These are phyloP conservation scores for Russula lepida DNA, from an alignment of 768 basidiomycete genomes.

Conservation along the genomic window DNA sequence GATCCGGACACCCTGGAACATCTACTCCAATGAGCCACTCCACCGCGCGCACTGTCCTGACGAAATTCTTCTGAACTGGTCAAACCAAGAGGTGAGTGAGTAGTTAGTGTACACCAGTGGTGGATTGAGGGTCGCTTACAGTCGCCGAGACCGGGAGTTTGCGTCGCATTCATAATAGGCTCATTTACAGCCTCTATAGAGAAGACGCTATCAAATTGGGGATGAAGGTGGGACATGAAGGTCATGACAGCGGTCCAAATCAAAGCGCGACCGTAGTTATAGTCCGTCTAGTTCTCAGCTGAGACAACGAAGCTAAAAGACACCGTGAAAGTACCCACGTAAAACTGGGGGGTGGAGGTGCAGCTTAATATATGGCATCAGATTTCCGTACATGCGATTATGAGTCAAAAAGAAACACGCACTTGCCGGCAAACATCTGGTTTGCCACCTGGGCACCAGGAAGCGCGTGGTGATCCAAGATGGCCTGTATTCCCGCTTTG, in stretches of 20 bases:
- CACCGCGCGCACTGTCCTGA: constrained; percentile 1
- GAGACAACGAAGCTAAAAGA: background rate
- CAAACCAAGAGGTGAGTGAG: background rate
- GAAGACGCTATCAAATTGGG: constrained; percentile 55
- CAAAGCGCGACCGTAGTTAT: constrained; percentile 70
- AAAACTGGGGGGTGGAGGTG: constrained; percentile 61
- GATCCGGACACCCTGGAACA: background rate
- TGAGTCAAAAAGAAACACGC: constrained; percentile 18
- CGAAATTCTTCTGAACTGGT: constrained; percentile 1
- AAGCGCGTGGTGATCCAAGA: constrained; percentile 63
- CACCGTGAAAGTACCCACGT: constrained; percentile 36
- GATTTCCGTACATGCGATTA: background rate
- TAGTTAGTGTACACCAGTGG: background rate
- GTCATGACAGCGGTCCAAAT: constrained; percentile 82
- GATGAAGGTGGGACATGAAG: constrained; percentile 57
- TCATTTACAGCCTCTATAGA: constrained; percentile 74
- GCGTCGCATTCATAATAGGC: constrained; percentile 59
- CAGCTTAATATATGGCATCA: constrained; percentile 36
- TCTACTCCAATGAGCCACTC: constrained; percentile 14
- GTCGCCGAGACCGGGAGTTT: constrained; percentile 60
- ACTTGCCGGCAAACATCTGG: constrained; percentile 67
- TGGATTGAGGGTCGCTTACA: constrained; percentile 38
- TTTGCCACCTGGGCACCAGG: constrained; percentile 56
- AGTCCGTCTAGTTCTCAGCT: constrained; percentile 40
- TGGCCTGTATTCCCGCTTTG: constrained; percentile 53